Evolutionary conservation across 116 monocot species (phyloP), one percentile per base, ranked within the genome.

Genomic region (Phalaenopsis hybrid): DNA sequence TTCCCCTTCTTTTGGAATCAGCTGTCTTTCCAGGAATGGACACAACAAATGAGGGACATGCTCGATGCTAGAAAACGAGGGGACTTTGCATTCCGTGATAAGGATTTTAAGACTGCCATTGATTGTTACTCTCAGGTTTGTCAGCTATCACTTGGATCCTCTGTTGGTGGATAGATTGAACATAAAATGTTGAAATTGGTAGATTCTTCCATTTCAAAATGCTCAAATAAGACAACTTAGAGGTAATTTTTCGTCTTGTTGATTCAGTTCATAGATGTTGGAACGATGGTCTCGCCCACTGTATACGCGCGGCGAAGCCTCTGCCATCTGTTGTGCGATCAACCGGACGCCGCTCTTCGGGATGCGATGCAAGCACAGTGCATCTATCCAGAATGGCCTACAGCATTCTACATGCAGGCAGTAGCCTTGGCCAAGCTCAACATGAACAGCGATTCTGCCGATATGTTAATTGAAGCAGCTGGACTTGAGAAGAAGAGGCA

Each of bases 11-110:
- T 78, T 81, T 44, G 51, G 67, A 79, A 31, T 34, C 81, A 96
- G 96, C 78, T 91, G 70, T 96, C 96, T 57, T 96, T 96, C 78
- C 94, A 94, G 79, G 96, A 96, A 79, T 96, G 96, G 96, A 94
- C 96, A 23, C 94, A 96, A 73, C 94, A 96, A 82, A 94, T 94
- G 96, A 89, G 94, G 57, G 96, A 96, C 44, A 94, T 91, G 91
- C 70, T 94, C 57, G 96, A 96, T 2, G 94, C 92, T 25, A 90
- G 96, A 81, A 96, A 91, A 76, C 81, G 91, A 9, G 96, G 96
- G 11, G 96, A 96, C 78, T 92, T 92, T 81, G 96, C 94, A 10
- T 96, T 96, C 78, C 89, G 91, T 46, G 94, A 96, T 34, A 92
- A 90, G 85, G 92, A 94, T 83, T 87, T 96, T 63, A 96, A 91